Conservation (phyloP, 2,329 filamentous ascomycete genomes). For the Talaromyces amestolkiae region DNA sequence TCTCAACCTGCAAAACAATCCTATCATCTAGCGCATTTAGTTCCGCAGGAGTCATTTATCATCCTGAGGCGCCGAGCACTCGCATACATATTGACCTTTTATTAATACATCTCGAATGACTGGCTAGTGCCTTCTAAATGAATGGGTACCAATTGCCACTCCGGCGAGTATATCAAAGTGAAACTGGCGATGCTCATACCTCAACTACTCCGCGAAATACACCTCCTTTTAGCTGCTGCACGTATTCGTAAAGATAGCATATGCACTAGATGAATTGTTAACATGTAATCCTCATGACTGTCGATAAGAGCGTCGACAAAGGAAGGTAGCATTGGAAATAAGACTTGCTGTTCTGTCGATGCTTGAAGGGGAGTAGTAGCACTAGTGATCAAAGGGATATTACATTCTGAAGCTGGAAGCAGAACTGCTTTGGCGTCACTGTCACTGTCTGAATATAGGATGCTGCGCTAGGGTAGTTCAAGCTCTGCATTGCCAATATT, state of each 20-base stretch:
- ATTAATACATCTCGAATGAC: not conserved
- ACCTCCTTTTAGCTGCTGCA: not conserved
- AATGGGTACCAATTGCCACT: not conserved
- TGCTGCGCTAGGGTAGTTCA: no score
- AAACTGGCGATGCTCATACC: not conserved
- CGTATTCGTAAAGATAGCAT: not conserved
- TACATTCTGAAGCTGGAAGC: not conserved
- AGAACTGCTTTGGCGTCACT: not conserved
- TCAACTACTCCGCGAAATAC: not conserved
- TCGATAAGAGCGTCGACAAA: not conserved
- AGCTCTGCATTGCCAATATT: no score
- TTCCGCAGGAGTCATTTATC: not conserved
- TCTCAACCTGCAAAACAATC: no score
- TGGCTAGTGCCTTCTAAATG: not conserved
- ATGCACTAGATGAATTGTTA: not conserved
- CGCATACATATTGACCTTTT: not conserved
- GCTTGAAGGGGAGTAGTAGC: not conserved
- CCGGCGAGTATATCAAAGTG: not conserved
- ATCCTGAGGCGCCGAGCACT: not conserved
- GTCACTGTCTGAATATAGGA: not conserved
- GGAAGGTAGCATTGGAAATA: not conserved
- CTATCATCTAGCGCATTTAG: no score
- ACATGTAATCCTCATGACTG: not conserved
- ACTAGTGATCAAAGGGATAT: not conserved
- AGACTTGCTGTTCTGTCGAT: not conserved